Evolutionary conservation across 2,329 filamentous ascomycete genomes (phyloP).

Genomic region (Ambrosiella xylebori): DNA sequence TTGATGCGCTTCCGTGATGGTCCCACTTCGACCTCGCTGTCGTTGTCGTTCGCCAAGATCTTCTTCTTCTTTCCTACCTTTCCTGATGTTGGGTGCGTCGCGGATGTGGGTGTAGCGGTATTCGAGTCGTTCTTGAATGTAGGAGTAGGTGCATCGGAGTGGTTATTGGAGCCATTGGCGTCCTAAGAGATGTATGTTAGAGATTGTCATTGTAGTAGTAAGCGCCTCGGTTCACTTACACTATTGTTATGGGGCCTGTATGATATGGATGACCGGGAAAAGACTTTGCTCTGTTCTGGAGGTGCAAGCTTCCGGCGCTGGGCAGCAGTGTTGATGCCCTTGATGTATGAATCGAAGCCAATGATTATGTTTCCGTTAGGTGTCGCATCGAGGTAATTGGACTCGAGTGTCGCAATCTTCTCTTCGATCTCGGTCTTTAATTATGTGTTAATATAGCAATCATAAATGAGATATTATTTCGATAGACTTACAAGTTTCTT

Average conservation of each 20-base stretch:
- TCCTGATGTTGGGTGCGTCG: conserved; percentile 35
- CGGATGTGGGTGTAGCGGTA: conserved; percentile 27
- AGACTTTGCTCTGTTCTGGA: conserved; percentile 56
- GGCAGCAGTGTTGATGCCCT: conserved; percentile 52
- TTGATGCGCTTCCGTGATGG: conserved; percentile 38
- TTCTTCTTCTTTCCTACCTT: conserved; percentile 33
- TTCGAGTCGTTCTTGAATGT: conserved; percentile 26
- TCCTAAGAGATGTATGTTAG: conserved; percentile 20
- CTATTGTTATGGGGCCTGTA: conserved; percentile 30
- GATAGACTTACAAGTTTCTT: conserved; percentile 22
- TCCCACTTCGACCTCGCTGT: conserved; percentile 45
- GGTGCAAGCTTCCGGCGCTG: conserved; percentile 47
- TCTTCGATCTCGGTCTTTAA: conserved; percentile 43
- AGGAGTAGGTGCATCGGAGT: conserved; percentile 35
- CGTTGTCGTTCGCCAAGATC: conserved; percentile 31
- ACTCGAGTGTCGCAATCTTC: conserved; percentile 66
- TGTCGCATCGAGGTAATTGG: conserved; percentile 78
- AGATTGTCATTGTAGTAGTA: not conserved
- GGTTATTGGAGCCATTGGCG: conserved; percentile 28
- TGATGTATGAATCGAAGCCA: conserved; percentile 97
- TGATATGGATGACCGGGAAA: conserved; percentile 47
- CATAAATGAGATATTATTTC: not conserved
- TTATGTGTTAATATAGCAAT: conserved; percentile 13
- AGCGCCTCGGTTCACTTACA: conserved; percentile 17
- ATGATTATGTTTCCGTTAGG: conserved; percentile 87